Percentiles rank a stretch among this genome's conserved stretches.
Conservation (phyloP, 148 eudicot species). For the Persicaria maculosa region DNA sequence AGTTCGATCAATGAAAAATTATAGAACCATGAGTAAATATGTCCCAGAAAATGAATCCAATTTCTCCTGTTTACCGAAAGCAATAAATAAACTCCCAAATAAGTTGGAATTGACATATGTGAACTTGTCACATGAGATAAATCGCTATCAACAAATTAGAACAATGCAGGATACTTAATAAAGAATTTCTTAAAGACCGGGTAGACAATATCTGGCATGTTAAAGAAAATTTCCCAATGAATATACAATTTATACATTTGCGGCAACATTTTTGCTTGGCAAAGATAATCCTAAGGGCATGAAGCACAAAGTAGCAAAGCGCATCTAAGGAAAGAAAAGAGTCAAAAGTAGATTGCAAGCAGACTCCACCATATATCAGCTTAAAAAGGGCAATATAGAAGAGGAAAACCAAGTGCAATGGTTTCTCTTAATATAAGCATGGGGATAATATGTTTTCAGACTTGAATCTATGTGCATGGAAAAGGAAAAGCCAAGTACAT, state of each 20-base stretch:
- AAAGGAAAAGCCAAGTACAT: neutral
- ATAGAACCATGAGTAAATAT: neutral
- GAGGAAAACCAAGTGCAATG: neutral
- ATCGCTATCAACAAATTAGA: neutral
- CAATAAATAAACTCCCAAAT: neutral
- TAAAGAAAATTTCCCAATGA: no score
- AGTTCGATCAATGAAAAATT: no score
- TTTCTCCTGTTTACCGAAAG: neutral
- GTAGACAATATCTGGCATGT: neutral
- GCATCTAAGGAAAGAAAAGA: neutral
- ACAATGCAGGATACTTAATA: neutral
- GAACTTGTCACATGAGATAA: neutral
- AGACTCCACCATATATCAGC: no score
- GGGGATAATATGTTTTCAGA: neutral
- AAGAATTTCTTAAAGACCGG: neutral
- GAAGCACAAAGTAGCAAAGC: neutral
- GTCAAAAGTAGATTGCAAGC: neutral
- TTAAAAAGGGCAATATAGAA: no score
- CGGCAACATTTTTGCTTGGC: neutral
- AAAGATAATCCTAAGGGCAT: neutral
- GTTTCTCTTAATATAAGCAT: neutral
- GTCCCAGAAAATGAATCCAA: neutral
- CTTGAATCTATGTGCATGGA: neutral
- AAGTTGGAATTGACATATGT: neutral
- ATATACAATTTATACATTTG: no score